Conservation (phyloP, 345 rosid species). For the Eucalyptus pauciflora region DNA sequence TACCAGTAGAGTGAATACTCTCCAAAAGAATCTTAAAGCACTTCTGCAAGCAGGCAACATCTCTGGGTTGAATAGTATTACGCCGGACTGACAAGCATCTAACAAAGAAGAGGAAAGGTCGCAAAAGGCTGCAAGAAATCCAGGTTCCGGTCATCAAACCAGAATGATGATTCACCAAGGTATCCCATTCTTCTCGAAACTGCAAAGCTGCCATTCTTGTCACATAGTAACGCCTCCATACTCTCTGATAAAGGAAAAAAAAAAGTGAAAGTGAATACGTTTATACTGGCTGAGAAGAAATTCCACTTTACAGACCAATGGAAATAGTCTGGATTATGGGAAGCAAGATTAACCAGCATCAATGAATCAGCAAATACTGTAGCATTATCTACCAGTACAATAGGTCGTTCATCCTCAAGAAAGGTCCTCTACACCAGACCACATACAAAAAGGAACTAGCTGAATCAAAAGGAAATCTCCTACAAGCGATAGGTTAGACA, state of each 20-base stretch:
- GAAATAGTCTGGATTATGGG: not conserved
- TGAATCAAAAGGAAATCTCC: not conserved
- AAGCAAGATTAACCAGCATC: not conserved
- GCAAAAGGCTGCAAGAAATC: slow-evolving; percentile 55
- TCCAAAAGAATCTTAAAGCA: slow-evolving; percentile 72
- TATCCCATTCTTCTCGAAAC: slow-evolving; percentile 66
- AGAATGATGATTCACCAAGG: slow-evolving; percentile 16
- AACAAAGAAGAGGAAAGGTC: slow-evolving; percentile 67
- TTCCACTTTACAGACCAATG: not conserved
- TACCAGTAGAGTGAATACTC: slow-evolving; percentile 71
- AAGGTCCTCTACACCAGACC: not conserved
- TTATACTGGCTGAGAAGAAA: not conserved
- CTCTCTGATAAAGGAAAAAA: slow-evolving; percentile 28
- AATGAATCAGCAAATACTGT: not conserved
- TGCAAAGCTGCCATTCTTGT: slow-evolving; percentile 42
- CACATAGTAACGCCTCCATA: slow-evolving; percentile 62
- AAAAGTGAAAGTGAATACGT: not conserved
- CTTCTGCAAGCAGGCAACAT: slow-evolving; percentile 34
- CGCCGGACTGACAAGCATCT: slow-evolving; percentile 27
- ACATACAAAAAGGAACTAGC: not conserved
- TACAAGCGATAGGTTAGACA: not conserved
- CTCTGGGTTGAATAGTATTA: slow-evolving; percentile 31
- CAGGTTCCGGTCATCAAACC: slow-evolving; percentile 29
- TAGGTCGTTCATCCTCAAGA: not conserved
- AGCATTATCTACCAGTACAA: not conserved